Evolutionary conservation across 2,329 filamentous ascomycete genomes (phyloP).

Genomic region (Furcasterigmium sp.): DNA sequence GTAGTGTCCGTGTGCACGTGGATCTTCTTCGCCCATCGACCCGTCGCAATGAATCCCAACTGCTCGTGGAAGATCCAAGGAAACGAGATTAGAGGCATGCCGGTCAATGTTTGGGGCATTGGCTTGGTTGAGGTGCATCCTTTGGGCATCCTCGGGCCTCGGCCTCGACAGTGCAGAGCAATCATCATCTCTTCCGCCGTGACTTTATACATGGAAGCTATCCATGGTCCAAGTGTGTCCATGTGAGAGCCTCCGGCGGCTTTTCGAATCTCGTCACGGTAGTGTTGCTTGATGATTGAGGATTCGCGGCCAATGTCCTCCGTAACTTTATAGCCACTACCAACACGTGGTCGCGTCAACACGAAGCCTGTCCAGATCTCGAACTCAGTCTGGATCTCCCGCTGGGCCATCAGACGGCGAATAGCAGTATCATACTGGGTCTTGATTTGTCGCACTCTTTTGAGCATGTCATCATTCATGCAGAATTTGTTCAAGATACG

Average conservation of each 20-base stretch:
- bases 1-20: conserved; percentile 1
- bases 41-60: conserved; percentile 61
- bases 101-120: conserved; percentile 24
- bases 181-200: conserved; percentile 65
- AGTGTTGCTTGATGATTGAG: conserved; percentile 60
- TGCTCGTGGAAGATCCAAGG: conserved; percentile 83
- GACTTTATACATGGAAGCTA: conserved; percentile 82
- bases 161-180: conserved; percentile 36
- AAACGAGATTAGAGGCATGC: conserved; percentile 83
- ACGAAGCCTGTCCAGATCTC: conserved; percentile 89
- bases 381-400: conserved; percentile 80
- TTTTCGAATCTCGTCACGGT: conserved; percentile 60
- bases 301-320: conserved; percentile 74
- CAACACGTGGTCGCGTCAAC: conserved; percentile 65
- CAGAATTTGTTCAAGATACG: conserved; percentile 64
- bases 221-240: conserved; percentile 63
- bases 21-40: conserved; percentile 1
- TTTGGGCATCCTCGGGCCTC: conserved; percentile 1
- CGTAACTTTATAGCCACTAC: conserved; percentile 77
- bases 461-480: conserved; percentile 46
- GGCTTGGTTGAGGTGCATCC: too few species aligned
- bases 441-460: conserved; percentile 64
- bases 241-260: conserved; percentile 56
- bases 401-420: conserved; percentile 76
- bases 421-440: conserved; percentile 70